A percentile compares a stretch with the other conserved stretches of the same genome.
phyloP scores from a whole-genome alignment of 495 filamentous ascomycete genomes.

The Tuber borchii region DNA sequence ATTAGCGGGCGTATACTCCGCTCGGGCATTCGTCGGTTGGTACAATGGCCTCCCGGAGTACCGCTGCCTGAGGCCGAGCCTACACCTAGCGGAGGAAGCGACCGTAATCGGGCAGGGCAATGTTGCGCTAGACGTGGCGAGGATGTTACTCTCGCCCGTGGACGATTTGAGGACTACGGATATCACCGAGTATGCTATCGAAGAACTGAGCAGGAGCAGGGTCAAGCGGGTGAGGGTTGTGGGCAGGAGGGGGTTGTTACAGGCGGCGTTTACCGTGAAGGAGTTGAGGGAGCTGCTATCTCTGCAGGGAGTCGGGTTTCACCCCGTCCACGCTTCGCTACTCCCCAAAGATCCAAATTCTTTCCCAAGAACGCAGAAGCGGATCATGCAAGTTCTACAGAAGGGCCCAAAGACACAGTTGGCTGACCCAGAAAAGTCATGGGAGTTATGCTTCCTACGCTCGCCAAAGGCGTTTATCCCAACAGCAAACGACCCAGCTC shows the following conservation, averaged over 20 bases:
- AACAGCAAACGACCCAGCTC: constrained; percentile 44
- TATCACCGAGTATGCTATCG: constrained; percentile 75
- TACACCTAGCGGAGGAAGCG: constrained; percentile 70
- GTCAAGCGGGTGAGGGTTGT: constrained; percentile 76
- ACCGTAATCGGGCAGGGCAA: constrained; percentile 92
- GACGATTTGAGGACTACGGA: constrained; percentile 72
- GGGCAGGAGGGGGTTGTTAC: constrained; percentile 79
- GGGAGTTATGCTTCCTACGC: constrained; percentile 77
- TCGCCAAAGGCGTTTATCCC: constrained; percentile 64
- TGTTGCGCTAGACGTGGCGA: constrained; percentile 86
- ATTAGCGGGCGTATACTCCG: constrained; percentile 71
- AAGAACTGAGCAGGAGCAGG: constrained; percentile 62
- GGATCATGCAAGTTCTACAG: constrained; percentile 69
- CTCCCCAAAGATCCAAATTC: constrained; percentile 51
- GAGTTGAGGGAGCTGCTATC: constrained; percentile 81
- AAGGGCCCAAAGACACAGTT: constrained; percentile 59
- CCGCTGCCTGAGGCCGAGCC: constrained; percentile 65
- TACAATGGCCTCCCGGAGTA: constrained; percentile 93
- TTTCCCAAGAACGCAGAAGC: constrained; percentile 65
- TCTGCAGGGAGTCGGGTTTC: constrained; percentile 65
- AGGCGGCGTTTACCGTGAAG: constrained; percentile 91
- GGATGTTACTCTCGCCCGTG: constrained; percentile 71
- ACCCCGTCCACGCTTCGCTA: constrained; percentile 57
- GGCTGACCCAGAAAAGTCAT: constrained; percentile 54
- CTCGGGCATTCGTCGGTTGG: constrained; percentile 93